These are phyloP conservation scores for Ophiostoma populinum DNA, from an alignment of 2,329 filamentous ascomycete species.

Conservation along the genomic window DNA sequence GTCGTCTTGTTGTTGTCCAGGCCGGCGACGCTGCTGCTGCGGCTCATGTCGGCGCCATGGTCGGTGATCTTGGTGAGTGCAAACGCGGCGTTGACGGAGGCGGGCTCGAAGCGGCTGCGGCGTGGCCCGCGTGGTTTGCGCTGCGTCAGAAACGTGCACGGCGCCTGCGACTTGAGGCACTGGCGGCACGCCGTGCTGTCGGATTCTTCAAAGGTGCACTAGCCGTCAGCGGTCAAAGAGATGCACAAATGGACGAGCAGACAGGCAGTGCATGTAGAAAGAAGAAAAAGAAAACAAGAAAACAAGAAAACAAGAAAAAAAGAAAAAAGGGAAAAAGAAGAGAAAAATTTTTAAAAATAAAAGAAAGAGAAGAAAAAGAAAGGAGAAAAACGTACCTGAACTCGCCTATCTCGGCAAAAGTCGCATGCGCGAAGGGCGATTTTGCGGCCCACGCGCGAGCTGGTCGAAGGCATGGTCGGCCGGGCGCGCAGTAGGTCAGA, in stretches of 20 bases:
- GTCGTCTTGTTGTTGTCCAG: background rate
- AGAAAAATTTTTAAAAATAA: too few species aligned
- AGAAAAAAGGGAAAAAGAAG: too few species aligned
- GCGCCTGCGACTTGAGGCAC: conserved; percentile 9
- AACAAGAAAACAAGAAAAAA: too few species aligned
- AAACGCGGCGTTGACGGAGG: background rate
- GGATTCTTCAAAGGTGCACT: conserved; percentile 9
- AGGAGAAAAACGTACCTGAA: conserved; percentile 2
- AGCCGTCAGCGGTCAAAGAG: too few species aligned
- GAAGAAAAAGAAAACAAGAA: too few species aligned
- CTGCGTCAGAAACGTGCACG: conserved; percentile 13
- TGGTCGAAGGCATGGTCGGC: conserved; percentile 1
- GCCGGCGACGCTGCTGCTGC: background rate
- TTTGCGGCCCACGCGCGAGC: conserved; percentile 5
- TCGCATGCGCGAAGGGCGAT: conserved; percentile 13
- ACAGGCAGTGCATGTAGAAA: background rate
- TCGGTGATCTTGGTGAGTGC: conserved; percentile 2
- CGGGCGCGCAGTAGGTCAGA: background rate
- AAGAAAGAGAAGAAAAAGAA: background rate
- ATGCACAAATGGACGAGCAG: background rate
- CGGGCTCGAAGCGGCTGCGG: conserved; percentile 9
- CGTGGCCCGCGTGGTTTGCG: conserved; percentile 13
- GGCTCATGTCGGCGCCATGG: background rate
- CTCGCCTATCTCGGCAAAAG: conserved; percentile 11
- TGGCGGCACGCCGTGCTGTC: conserved; percentile 8